Evolutionary conservation across 768 basidiomycete genomes (phyloP), one percentile per base, ranked within the genome.

Genomic region (Amanita brunnescens): DNA sequence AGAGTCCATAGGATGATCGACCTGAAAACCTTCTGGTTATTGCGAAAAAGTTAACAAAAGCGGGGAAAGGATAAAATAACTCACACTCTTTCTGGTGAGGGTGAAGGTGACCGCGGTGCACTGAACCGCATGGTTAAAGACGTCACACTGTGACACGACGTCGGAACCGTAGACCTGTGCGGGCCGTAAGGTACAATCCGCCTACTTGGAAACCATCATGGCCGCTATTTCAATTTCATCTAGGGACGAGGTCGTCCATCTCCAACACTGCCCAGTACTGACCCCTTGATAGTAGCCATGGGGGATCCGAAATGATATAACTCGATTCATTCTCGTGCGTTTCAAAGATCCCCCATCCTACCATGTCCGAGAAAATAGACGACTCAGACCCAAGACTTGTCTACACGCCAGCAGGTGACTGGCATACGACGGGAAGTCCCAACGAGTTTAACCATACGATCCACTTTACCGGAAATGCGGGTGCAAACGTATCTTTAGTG

Each of bases 41-140:
- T 12, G 18, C 10, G 1, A 5, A 12, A 2, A 14, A 9, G 18
- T 16, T 39, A 9, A 39, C n/a, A n/a, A n/a, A n/a, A n/a, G n/a
- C n/a, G n/a, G n/a, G n/a, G n/a, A n/a, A n/a, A n/a, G n/a, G n/a
- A 16, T 35, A 8, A 35, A 12, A 42, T 9, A 47, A 53, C 56
- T 29, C 41, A 75, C 72, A 67, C 66, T 58, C 70, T 64, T 8
- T 64, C 71, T 24, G 77, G 77, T 0, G 77, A 78, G 8, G 75
- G 71, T 5, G 79, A 77, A 0, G 66, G 59, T 3, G 78, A 77
- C 54, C 78, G 71, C 18, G 78, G 79, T 37, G 73, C 71, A 57
- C 74, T 68, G 60, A 79, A 81, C 42, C 76, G 70, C 80, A 82
- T 82, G 29, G 29, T 41, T 23, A 41, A 10, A 41, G 40, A 23